Base-by-base conservation (phyloP, 2,329 filamentous ascomycete genomes). In the Diaporthe batatas region DNA sequence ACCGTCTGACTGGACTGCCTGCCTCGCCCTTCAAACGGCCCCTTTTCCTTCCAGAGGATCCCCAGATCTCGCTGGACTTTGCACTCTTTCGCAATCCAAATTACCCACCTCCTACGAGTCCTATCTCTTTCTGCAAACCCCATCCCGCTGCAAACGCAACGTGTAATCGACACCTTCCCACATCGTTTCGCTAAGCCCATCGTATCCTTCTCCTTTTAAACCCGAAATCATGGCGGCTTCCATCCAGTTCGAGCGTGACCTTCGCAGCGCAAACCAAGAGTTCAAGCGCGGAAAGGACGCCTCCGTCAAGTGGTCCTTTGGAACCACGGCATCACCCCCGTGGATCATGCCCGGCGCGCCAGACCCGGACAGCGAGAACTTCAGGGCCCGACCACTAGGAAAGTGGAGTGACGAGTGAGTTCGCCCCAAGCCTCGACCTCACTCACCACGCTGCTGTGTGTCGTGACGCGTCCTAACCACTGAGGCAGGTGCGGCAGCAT, bases 231-330 rank as follows among this genome's bases (percentile, higher is more conserved):
- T 80, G 79, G 75, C 79, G 42, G 70, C 77, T 72, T 58, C 72
- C 23, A 72, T 75, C 54, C 78, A 81, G 74, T 79, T 76, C 74
- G 80, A 83, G 75, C 84, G 84, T 72, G 85, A 86, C 76, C 76
- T 87, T 49, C 85, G 85, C 79, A 82, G 83, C 78, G 80, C 79
- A 68, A 78, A 81, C 73, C 82, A 82, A 73, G 84, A 84, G 77
- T 81, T 79, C 76, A 86, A 86, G 80, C 83, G 85, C 70, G 76
- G 75, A 78, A 86, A 86, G 79, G 83, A 86, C 76, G 80, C 80
- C 6, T 76, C 74, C 25, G 76, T 78, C 71, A 86, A 86, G 77
- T 87, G 85, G 85, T 79, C 81, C 11, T 78, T 80, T 18, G 84
- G 85, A 70, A 72, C 75, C 39, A 73, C 71, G 6, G 44, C 51